These are phyloP conservation scores for Nymphaea colorata DNA, from an alignment of 164 flowering plant genomes.

Conservation along the genomic window DNA sequence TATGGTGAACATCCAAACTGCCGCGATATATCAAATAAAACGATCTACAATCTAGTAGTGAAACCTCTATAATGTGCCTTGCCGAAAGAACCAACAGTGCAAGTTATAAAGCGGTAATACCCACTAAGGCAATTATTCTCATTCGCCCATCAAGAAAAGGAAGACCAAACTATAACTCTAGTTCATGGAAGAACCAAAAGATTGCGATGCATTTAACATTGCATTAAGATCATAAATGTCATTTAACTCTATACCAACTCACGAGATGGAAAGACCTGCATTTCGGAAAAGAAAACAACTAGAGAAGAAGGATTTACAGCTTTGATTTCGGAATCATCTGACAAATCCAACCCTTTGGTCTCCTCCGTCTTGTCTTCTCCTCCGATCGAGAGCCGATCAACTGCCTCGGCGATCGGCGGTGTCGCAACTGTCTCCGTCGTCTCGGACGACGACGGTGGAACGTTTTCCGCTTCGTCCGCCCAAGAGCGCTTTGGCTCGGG, in stretches of 20 bases:
- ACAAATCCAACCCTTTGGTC: constrained; percentile 35
- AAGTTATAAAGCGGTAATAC: too few relatives aligned
- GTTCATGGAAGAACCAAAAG: neutral
- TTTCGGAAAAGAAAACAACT: neutral
- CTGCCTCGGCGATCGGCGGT: neutral
- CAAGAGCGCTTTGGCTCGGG: constrained; percentile 11
- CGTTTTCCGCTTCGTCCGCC: constrained; percentile 16
- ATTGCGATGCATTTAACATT: neutral
- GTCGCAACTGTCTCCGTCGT: neutral
- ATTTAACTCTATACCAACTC: neutral
- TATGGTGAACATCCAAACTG: too few relatives aligned
- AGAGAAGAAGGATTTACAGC: constrained; percentile 26
- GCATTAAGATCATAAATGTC: neutral
- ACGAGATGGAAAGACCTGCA: constrained; percentile 1
- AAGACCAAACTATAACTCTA: neutral
- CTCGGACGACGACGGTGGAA: constrained; percentile 1
- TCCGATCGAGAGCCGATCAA: constrained; percentile 19
- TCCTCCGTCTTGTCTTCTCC: constrained; percentile 10
- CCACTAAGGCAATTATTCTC: too few relatives aligned
- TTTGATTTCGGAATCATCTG: constrained; percentile 46
- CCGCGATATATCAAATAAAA: too few relatives aligned
- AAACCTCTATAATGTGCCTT: too few relatives aligned
- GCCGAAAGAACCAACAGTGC: too few relatives aligned
- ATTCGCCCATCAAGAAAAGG: too few relatives aligned
- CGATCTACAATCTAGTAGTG: too few relatives aligned